Base-by-base conservation (phyloP, 106 monocot genomes). In the Xerophyta viscosa region DNA sequence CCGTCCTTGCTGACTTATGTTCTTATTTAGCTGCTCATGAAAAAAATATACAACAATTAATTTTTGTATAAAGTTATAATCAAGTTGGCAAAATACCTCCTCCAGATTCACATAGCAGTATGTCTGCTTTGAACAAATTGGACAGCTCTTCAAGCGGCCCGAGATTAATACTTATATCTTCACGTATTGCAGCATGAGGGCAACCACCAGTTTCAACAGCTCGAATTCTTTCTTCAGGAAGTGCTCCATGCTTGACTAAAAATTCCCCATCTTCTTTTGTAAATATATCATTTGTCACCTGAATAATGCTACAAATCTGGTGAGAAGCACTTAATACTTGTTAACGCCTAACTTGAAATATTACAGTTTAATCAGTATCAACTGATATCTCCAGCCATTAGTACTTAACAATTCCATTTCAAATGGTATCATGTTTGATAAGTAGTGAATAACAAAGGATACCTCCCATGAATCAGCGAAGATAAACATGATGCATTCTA, bases 271-370 rank as follows among this genome's bases (percentile, higher is more conserved):
- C 94, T 48, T 96, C 94, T 67, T 82, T 96, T 12, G 94, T 96
- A 51, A 96, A 96, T 73, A 96, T 96, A 57, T 96, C 94, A 82
- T 96, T 96, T 41, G 94, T 96, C 33, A 96, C 94, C 88, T 96
- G 57, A 64, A 55, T 7, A n/a, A 47, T 2, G 46, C 42, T 10
- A 24, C 20, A 24, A 29, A 65, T 36, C 1, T 30, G 18, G 25
- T 41, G 12, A 56, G 44, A 28, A 37, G 5, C 0, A 6, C 33
- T 10, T 10, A 5, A 33, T 6, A 33, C 5, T 33, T 33, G 10
- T 33, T 33, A 33, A 10, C 33, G 10, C 10, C 33, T 6, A 10
- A 33, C 7, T 33, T 33, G 33, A 33, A 6, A 10, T 33, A n/a
- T n/a, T n/a, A n/a, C n/a, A n/a, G n/a, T n/a, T n/a, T n/a, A n/a